Evolutionary conservation across 176 grass and related monocot species (phyloP), one percentile per base, ranked within the genome.

Genomic region (Paspalum vaginatum): DNA sequence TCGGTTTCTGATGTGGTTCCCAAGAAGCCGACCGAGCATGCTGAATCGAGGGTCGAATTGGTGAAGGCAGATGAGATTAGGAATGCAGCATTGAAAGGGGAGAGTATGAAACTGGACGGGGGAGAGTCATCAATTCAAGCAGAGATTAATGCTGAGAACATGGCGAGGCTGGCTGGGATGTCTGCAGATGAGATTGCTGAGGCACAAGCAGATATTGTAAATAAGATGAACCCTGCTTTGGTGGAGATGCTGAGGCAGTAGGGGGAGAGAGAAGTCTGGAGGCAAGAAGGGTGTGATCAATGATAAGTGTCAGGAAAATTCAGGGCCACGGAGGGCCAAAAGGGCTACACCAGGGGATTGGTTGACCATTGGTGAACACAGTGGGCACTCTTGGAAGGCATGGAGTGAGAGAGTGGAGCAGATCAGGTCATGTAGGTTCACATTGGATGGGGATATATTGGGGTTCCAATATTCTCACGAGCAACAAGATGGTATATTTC

Each of bases 381-480:
- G 45, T 75, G 83, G 80, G 65, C 49, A 68, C 77, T 86, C 85
- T 68, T 98, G 96, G 96, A 91, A 86, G 83, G 74, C 25, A 24
- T 98, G 96, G 96, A 98, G 90, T 44, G 75, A 86, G 70, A 98
- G 96, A 89, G 92, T 98, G 54, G 92, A 98, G 81, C 84, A 49
- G 42, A 81, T 91, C 76, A 91, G 88, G 75, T 72, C 41, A 14
- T 89, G 88, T 69, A 93, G 96, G 70, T 98, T 98, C 81, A 68
- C 77, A 47, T 74, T 98, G 64, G 90, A 98, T 87, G 96, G 96
- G 49, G 79, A 93, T 62, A 70, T 93, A 80, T 45, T 95, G 72
- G 86, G 76, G 25, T 87, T 89, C 77, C 60, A 93, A 74, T 85
- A 74, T 82, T 53, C 16, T 50, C 81, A 83, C 20, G 62, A 93